These are phyloP conservation scores for Smallanthus sonchifolius DNA, from an alignment of 129 eudicot genomes.

Conservation along the genomic window DNA sequence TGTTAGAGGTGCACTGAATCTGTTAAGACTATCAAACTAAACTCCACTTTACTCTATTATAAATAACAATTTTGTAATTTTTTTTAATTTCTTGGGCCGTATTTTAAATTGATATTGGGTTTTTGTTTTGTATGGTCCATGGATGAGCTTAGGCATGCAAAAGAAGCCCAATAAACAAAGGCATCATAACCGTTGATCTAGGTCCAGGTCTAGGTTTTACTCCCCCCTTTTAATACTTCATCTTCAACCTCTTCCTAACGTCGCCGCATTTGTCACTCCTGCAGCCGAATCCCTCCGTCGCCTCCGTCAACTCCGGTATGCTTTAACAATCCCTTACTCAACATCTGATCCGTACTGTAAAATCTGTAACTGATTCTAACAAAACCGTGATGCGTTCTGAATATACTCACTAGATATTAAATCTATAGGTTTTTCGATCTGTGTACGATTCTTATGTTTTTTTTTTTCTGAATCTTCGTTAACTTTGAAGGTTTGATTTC, in stretches of 20 bases:
- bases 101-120: no score
- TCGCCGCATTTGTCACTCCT: constrained; percentile 16
- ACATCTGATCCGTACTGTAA: not conserved
- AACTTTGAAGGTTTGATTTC: not conserved
- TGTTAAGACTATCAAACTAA: no score
- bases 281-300: constrained; percentile 6
- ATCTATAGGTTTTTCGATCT: not conserved
- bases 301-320: constrained; percentile 14
- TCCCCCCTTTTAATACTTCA: constrained; percentile 7
- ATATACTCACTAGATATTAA: not conserved
- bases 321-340: not conserved
- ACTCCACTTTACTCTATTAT: no score
- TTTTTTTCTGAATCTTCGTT: not conserved
- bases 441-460: not conserved
- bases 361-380: not conserved
- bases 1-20: no score
- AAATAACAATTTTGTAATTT: no score
- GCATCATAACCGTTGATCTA: not conserved
- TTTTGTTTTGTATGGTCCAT: no score
- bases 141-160: not conserved
- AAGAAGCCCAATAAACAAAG: not conserved
- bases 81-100: no score
- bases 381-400: not conserved
- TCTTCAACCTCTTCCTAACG: not conserved
- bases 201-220: not conserved